These are phyloP conservation scores for Aspergillus novofumigatus DNA, from an alignment of 2,329 filamentous ascomycete genomes.

Conservation along the genomic window DNA sequence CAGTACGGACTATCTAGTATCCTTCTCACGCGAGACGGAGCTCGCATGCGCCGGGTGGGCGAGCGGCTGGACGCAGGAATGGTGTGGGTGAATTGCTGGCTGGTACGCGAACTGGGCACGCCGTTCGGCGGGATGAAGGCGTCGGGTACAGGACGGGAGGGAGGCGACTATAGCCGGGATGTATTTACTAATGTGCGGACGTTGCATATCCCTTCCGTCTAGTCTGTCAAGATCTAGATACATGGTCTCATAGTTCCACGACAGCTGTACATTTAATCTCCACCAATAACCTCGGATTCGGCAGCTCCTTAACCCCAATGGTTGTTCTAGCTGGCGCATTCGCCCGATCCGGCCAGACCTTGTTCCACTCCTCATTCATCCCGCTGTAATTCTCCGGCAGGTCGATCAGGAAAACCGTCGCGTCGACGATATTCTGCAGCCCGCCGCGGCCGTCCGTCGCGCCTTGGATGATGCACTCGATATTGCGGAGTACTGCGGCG, in stretches of 20 bases:
- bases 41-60: constrained; percentile 55
- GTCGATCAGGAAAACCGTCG: constrained; percentile 40
- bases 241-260: background rate
- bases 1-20: constrained; percentile 58
- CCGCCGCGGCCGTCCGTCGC: constrained; percentile 34
- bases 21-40: constrained; percentile 57
- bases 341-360: constrained; percentile 34
- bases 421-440: constrained; percentile 38
- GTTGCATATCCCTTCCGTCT: constrained; percentile 12
- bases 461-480: constrained; percentile 37
- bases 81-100: constrained; percentile 37
- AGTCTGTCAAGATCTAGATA: background rate
- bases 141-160: constrained; percentile 14
- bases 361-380: constrained; percentile 47
- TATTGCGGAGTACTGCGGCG: constrained; percentile 36
- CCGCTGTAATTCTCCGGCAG: constrained; percentile 40
- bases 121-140: constrained; percentile 19
- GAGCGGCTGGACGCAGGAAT: constrained; percentile 57
- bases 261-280: constrained; percentile 21
- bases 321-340: constrained; percentile 33
- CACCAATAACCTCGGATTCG: constrained; percentile 16
- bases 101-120: constrained; percentile 17
- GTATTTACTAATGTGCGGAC: constrained; percentile 17
- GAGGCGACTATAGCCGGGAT: constrained; percentile 15
- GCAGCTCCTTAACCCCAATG: constrained; percentile 20